A percentile compares a stretch with the other conserved stretches of the same genome.
Evolutionary conservation across 805 yeast species (phyloP).

Genomic region (Starmerella powellii): DNA sequence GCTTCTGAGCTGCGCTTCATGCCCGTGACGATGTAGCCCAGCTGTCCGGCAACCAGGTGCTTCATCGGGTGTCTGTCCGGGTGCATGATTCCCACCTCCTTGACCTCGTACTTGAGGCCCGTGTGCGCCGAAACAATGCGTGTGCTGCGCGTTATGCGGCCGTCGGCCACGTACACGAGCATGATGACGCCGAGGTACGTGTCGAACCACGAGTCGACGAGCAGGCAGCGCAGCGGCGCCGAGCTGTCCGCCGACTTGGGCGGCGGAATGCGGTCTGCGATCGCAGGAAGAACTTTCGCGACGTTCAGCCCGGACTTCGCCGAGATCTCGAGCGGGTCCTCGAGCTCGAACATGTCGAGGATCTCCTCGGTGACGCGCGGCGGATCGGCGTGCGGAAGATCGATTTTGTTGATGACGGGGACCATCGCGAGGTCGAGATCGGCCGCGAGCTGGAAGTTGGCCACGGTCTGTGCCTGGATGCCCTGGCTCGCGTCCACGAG

Average conservation of each 20-base stretch:
- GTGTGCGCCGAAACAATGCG: conserved; percentile 70
- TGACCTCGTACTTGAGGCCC: conserved; percentile 63
- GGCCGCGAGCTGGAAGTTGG: conserved; percentile 83
- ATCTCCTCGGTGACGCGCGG: conserved; percentile 72
- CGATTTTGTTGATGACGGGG: conserved; percentile 88
- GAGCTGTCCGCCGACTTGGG: conserved; percentile 36
- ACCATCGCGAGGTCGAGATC: conserved; percentile 68
- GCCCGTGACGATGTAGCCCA: conserved; percentile 89
- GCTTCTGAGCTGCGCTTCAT: conserved; percentile 83
- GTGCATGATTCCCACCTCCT: conserved; percentile 91
- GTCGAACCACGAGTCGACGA: conserved; percentile 98
- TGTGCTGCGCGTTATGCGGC: conserved; percentile 59
- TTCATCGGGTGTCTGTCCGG: conserved; percentile 69
- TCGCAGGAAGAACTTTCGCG: conserved; percentile 63
- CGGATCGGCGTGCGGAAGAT: conserved; percentile 76
- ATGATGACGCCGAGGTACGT: conserved; percentile 82
- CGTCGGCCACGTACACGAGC: conserved; percentile 76
- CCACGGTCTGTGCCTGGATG: conserved; percentile 97
- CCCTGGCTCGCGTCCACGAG: conserved; percentile 94
- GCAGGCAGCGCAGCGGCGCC: conserved; percentile 54
- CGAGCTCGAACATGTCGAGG: conserved; percentile 61
- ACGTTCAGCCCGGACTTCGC: conserved; percentile 87
- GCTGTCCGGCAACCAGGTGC: conserved; percentile 72
- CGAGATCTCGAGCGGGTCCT: conserved; percentile 66
- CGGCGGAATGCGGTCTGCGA: conserved; percentile 67